phyloP scores from a whole-genome alignment of 1,284 basidiomycete species.

The Malassezia cuniculi region DNA sequence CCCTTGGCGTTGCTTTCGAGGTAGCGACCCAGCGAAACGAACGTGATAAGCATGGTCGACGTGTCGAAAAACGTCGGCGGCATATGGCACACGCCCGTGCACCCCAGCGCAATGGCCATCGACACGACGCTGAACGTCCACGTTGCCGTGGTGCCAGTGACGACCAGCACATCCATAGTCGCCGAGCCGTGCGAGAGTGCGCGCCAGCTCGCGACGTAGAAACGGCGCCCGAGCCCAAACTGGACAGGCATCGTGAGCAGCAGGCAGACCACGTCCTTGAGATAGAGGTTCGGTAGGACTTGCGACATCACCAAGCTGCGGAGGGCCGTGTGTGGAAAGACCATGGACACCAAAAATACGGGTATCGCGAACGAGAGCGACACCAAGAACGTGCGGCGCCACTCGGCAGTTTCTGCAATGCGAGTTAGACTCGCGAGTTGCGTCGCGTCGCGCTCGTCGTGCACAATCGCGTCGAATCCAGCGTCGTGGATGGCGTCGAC shows the following conservation, averaged over 20 bases:
- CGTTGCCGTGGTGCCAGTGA: slow-evolving; percentile 84
- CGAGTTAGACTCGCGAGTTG: slow-evolving; percentile 81
- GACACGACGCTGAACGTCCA: slow-evolving; percentile 73
- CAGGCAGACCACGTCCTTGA: slow-evolving; percentile 71
- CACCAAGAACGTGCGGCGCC: slow-evolving; percentile 68
- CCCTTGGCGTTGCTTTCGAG: slow-evolving; percentile 95
- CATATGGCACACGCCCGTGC: slow-evolving; percentile 52
- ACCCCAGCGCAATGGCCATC: slow-evolving; percentile 48
- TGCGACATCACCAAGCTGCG: slow-evolving; percentile 36
- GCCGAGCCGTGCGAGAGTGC: slow-evolving; percentile 74
- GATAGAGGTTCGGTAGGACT: slow-evolving; percentile 51
- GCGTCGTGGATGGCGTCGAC: slow-evolving; percentile 54
- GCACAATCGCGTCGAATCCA: slow-evolving; percentile 79
- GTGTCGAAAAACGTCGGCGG: slow-evolving; percentile 96
- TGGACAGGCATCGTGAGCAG: slow-evolving; percentile 82
- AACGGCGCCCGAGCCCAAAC: slow-evolving; percentile 74
- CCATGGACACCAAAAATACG: slow-evolving; percentile 83
- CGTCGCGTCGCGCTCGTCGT: slow-evolving; percentile 64
- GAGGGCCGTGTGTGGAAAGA: slow-evolving; percentile 55
- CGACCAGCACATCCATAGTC: slow-evolving; percentile 83
- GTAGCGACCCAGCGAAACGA: slow-evolving; percentile 86
- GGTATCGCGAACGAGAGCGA: slow-evolving; percentile 71
- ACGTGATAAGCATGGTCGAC: slow-evolving; percentile 94
- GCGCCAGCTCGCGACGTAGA: slow-evolving; percentile 82
- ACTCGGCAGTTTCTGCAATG: slow-evolving; percentile 79